These are phyloP conservation scores for Phytophthora litchii DNA, from an alignment of 352 stramenopile species.

Conservation along the genomic window DNA sequence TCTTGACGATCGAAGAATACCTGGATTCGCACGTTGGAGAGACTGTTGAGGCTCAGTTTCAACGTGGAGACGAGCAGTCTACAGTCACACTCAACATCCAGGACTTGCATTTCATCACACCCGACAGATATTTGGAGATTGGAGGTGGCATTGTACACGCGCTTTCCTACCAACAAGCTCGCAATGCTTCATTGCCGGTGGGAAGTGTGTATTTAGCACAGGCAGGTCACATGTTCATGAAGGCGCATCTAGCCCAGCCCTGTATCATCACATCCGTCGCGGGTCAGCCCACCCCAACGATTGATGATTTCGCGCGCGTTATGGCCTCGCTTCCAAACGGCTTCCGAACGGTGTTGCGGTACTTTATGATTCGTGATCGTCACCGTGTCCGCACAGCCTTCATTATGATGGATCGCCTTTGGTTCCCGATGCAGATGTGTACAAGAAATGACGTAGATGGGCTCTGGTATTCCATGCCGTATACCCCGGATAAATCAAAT, in stretches of 20 bases:
- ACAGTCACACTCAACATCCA: slow-evolving; percentile 54
- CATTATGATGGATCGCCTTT: slow-evolving; percentile 90
- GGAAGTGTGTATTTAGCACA: slow-evolving; percentile 86
- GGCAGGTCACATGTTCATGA: slow-evolving; percentile 92
- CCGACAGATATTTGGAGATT: slow-evolving; percentile 84
- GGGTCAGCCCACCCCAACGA: slow-evolving; percentile 74
- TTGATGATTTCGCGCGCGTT: slow-evolving; percentile 84
- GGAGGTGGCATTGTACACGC: slow-evolving; percentile 88
- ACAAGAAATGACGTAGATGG: slow-evolving; percentile 76
- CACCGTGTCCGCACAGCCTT: slow-evolving; percentile 86
- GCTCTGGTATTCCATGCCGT: slow-evolving; percentile 65
- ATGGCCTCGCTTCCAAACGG: slow-evolving; percentile 78
- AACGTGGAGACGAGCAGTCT: slow-evolving; percentile 70
- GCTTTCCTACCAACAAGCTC: slow-evolving; percentile 88
- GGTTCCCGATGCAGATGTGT: slow-evolving; percentile 89
- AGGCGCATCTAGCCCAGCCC: slow-evolving; percentile 81
- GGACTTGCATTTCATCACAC: slow-evolving; percentile 87
- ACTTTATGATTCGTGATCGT: slow-evolving; percentile 87
- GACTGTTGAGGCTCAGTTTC: slow-evolving; percentile 72
- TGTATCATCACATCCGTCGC: slow-evolving; percentile 90
- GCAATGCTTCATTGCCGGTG: slow-evolving; percentile 80
- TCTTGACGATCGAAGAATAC: slow-evolving; percentile 81
- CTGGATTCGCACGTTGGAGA: slow-evolving; percentile 75
- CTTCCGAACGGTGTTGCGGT: slow-evolving; percentile 82
- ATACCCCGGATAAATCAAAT: slow-evolving; percentile 11